Conservation (phyloP, 192 early-diverging fungal genomes). For the Kickxella alabastrina region DNA sequence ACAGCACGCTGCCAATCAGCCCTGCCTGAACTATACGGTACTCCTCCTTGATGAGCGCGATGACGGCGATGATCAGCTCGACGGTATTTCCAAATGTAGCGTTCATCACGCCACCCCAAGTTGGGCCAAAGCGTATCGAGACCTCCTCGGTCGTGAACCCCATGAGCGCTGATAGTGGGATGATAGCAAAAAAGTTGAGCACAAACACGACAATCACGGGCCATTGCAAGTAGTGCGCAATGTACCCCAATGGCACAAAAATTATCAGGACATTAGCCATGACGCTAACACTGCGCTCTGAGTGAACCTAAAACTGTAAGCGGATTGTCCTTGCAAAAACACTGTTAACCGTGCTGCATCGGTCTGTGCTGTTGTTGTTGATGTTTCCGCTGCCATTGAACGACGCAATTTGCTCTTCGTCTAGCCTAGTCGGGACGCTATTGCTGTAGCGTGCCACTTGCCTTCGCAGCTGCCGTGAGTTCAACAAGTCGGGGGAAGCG, state of each 20-base stretch:
- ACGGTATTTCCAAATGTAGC: constrained; percentile 72
- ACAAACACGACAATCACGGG: constrained; percentile 63
- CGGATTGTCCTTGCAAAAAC: not conserved
- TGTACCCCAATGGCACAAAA: constrained; percentile 77
- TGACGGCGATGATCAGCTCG: constrained; percentile 53
- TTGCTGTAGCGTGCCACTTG: constrained; percentile 30
- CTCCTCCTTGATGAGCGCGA: constrained; percentile 60
- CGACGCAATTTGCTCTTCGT: constrained; percentile 1
- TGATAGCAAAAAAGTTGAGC: constrained; percentile 83
- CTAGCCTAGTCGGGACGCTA: not conserved
- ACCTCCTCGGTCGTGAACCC: constrained; percentile 87
- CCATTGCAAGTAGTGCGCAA: constrained; percentile 64
- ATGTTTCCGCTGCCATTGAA: not conserved
- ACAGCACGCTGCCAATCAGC: constrained; percentile 86
- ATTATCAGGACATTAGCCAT: constrained; percentile 66
- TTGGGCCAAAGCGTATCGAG: constrained; percentile 61
- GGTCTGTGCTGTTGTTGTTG: constrained; percentile 1
- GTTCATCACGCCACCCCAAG: constrained; percentile 64
- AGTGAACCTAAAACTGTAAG: constrained; percentile 25
- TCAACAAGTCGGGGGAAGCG: constrained; percentile 38
- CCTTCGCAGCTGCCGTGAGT: constrained; percentile 42
- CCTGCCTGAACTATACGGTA: constrained; percentile 70
- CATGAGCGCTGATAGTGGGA: constrained; percentile 85
- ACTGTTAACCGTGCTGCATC: not conserved
- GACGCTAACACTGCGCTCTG: constrained; percentile 40